Evolutionary conservation across 108 stramenopile genomes (phyloP), one percentile per base, ranked within the genome.

Genomic region (Discostella stelligeroides): DNA sequence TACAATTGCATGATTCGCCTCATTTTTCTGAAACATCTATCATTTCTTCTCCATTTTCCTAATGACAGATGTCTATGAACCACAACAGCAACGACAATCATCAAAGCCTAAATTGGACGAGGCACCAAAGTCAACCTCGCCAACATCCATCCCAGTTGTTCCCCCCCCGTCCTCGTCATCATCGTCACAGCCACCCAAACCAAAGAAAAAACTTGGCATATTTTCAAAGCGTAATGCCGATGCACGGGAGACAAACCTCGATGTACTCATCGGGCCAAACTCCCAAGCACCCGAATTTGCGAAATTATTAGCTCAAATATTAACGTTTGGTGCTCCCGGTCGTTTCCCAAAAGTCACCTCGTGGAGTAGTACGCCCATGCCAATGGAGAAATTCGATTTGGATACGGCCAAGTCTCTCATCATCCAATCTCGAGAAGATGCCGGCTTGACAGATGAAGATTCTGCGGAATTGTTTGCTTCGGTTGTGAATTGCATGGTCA

Each of bases 401-500:
- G 91, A 90, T n/a, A 60, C 39, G 7, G 93, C 93, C 12, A 86
- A 81, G 38, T 63, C 43, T 30, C 60, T 83, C 42, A 67, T 94
- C 13, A 59, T 51, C 11, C 65, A 90, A 15, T 68, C 83, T 2
- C 65, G 73, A 38, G 56, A 25, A 15, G 70, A 76, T 8, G 75
- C 82, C 0, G 87, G 76, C 18, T 60, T 92, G 12, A 72, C 85
- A 0, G 81, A 88, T n/a, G 85, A 85, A 56, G 68, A 85, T 46
- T 83, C 88, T 25, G 91, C 89, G 23, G 91, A 95, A 77, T 67
- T 85, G 14, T 95, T 95, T 74, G 94, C 92, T 13, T 84, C 84
- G 38, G 90, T 95, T 27, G 90, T 92, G 23, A 91, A 95, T 60
- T 92, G 91, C 71, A 91, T 95, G 91, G 73, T 95, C 24, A 91